A percentile compares a stretch with the other conserved stretches of the same genome.
phyloP scores from a whole-genome alignment of 1,284 basidiomycete species.

The Phellopilus nigrolimitatus region DNA sequence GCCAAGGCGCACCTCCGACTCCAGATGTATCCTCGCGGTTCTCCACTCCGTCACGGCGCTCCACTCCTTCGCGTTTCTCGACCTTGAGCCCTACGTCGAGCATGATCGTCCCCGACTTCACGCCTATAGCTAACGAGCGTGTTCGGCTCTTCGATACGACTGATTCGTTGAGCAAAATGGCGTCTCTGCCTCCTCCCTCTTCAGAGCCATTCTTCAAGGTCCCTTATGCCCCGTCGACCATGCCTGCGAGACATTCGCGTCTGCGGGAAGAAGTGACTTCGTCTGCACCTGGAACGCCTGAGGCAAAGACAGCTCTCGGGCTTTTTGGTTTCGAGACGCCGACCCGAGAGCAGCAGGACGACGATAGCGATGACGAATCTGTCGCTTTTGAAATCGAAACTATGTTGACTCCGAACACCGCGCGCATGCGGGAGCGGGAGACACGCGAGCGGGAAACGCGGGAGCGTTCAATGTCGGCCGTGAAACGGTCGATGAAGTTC shows the following conservation, averaged over 20 bases:
- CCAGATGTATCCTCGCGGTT: slow-evolving; percentile 34
- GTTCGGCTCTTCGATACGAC: slow-evolving; percentile 27
- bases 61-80: slow-evolving; percentile 23
- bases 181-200: slow-evolving; percentile 10
- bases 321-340: slow-evolving; percentile 16
- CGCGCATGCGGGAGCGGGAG: not conserved
- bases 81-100: slow-evolving; percentile 20
- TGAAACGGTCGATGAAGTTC: slow-evolving; percentile 19
- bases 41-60: slow-evolving; percentile 28
- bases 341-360: not conserved
- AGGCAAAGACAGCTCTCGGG: not conserved
- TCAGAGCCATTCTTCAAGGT: slow-evolving; percentile 19
- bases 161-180: slow-evolving; percentile 9
- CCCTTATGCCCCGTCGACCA: slow-evolving; percentile 33
- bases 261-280: slow-evolving; percentile 41
- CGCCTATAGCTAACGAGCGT: slow-evolving; percentile 30
- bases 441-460: slow-evolving; percentile 1
- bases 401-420: slow-evolving; percentile 14
- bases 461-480: slow-evolving; percentile 10
- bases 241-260: slow-evolving; percentile 53
- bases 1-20: slow-evolving; percentile 51
- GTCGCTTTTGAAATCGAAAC: slow-evolving; percentile 11
- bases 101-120: slow-evolving; percentile 44
- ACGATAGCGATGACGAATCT: slow-evolving; percentile 16
- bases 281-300: slow-evolving; percentile 6